Evolutionary conservation across 129 eudicot genomes (phyloP), one percentile per base, ranked within the genome.

Genomic region (Flaveria trinervia): DNA sequence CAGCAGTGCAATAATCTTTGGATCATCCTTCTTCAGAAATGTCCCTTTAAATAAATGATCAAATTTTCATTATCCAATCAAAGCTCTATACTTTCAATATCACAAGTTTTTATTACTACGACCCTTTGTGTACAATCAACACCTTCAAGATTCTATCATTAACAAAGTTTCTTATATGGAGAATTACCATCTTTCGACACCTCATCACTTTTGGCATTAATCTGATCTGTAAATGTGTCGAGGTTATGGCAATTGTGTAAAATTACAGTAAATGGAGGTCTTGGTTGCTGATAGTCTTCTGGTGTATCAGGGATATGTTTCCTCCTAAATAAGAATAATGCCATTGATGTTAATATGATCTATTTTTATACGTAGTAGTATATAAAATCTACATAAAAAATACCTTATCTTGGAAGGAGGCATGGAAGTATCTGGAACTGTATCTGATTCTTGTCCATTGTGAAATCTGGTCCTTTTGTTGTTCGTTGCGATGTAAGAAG

Each of bases 341-440:
- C 13, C 28, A 79, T 77, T n/a, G 77, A 33, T 46, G 16, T 46
- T 26, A 80, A 26, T 17, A 80, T 9, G 33, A 80, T 71, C 70
- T 65, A 39, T 39, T 17, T 39, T 50, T 33, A 39, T 51, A 55
- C 26, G 49, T 59, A 44, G 41, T 9, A 36, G 18, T 23, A 72
- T 2, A 28, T 16, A 65, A 54, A 45, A 12, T 33, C 62, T 46
- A 57, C 36, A 84, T 33, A 59, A 65, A 10, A 41, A 57, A 67
- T 89, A 95, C 99, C 99, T 88, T 56, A 84, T 72, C 78, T 88
- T 95, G 69, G 93, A 89, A 66, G 72, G 78, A 43, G 92, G 90
- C 57, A 80, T 80, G 25, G 82, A 71, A 71, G 86, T 68, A 77
- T 89, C 90, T 20, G 75, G 28, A 70, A 68, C 71, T 22, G 82